These are phyloP conservation scores for Catunica adiposa DNA, from an alignment of 2,329 filamentous ascomycete species.

Conservation along the genomic window DNA sequence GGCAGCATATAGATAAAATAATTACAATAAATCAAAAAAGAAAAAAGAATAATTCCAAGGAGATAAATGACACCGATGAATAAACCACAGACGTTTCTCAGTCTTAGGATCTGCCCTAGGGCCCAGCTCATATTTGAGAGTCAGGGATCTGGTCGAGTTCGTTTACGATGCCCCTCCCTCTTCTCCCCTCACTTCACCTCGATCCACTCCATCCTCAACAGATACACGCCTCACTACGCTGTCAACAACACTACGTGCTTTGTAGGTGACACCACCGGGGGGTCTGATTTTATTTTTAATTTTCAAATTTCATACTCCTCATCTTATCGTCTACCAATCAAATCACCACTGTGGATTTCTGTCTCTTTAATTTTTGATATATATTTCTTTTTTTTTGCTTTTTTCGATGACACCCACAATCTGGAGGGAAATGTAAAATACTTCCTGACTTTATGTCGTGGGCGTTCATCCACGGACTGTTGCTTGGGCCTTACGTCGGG, in stretches of 20 bases:
- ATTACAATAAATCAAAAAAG: too few species aligned
- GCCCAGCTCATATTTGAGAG: not conserved
- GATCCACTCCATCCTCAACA: too few species aligned
- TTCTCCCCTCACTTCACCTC: not conserved
- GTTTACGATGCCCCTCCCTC: not conserved
- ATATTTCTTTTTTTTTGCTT: too few species aligned
- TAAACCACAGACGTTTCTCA: not conserved
- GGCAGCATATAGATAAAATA: too few species aligned
- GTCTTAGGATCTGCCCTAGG: not conserved
- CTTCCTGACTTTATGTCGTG: not conserved
- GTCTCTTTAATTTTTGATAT: too few species aligned
- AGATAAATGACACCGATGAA: not conserved
- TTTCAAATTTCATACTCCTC: too few species aligned
- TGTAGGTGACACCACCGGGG: too few species aligned
- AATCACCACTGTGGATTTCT: not conserved
- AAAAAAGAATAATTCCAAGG: not conserved
- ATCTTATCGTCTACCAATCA: too few species aligned
- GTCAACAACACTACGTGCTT: too few species aligned
- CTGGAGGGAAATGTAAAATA: not conserved
- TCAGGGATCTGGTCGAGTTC: not conserved
- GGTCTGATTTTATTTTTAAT: too few species aligned
- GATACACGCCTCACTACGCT: too few species aligned
- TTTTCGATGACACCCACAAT: not conserved
- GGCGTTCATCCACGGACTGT: not conserved
- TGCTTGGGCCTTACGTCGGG: not conserved